phyloP scores from a whole-genome alignment of 2,329 filamentous ascomycete species.

The Fusarium sp. region DNA sequence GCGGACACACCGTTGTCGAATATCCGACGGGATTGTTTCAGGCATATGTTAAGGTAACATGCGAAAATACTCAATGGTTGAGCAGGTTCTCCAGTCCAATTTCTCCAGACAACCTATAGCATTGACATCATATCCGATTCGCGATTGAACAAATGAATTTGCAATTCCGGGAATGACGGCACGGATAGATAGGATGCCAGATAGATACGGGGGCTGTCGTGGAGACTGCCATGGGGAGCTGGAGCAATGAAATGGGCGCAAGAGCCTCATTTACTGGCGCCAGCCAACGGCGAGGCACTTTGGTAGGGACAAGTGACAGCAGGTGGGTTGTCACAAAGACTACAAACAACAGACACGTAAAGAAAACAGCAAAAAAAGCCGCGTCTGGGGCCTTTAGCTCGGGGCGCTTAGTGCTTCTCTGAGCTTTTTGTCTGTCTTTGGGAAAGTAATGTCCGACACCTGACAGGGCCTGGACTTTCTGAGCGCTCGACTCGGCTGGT shows the following conservation, averaged over 20 bases:
- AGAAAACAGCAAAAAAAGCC: conserved; percentile 38
- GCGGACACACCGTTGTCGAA: conserved; percentile 21
- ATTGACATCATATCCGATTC: conserved; percentile 42
- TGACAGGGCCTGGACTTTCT: conserved; percentile 37
- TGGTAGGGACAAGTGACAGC: conserved; percentile 39
- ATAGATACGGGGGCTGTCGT: conserved; percentile 6
- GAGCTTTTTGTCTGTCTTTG: conserved; percentile 2
- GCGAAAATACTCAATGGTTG: conserved; percentile 27
- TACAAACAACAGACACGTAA: conserved; percentile 37
- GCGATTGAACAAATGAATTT: conserved; percentile 10
- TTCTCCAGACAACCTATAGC: conserved; percentile 20
- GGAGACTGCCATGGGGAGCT: conserved; percentile 21
- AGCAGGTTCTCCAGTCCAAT: conserved; percentile 15
- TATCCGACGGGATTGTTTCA: conserved; percentile 41
- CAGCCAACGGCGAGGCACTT: conserved; percentile 24
- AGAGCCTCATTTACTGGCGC: conserved; percentile 40
- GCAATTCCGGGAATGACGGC: conserved; percentile 42
- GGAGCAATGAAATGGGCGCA: neutral
- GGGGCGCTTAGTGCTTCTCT: conserved; percentile 21
- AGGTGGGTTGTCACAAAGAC: conserved; percentile 38
- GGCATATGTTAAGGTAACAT: conserved; percentile 23
- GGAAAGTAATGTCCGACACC: conserved; percentile 41
- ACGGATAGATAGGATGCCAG: conserved; percentile 39
- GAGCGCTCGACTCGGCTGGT: conserved; percentile 26
- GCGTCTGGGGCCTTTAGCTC: conserved; percentile 34